Percentiles rank a stretch among this genome's conserved stretches.
Evolutionary conservation across 176 grass and related monocot genomes (phyloP).

Genomic region (Aegilops sharonensis): DNA sequence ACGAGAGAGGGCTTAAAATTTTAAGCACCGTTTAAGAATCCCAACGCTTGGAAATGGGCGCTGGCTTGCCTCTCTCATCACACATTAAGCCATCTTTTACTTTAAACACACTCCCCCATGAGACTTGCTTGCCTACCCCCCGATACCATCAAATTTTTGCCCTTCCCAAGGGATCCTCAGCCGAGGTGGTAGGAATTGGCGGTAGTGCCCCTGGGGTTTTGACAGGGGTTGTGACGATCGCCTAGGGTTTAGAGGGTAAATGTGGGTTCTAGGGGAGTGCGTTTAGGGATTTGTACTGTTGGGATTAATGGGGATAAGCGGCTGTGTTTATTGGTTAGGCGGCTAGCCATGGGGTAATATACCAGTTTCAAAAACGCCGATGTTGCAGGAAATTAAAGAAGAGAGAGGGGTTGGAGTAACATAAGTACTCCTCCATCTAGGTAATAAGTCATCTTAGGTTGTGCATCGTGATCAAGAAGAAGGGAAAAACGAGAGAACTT

Average conservation of each 20-base stretch:
- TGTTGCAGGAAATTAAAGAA: no score
- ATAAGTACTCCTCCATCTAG: no score
- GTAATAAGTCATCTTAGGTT: no score
- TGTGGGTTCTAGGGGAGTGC: background rate
- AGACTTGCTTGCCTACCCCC: conserved; percentile 50
- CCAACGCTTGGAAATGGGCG: conserved; percentile 66
- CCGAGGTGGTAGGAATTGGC: conserved; percentile 15
- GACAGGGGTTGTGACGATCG: background rate
- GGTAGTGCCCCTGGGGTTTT: background rate
- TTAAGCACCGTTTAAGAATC: conserved; percentile 74
- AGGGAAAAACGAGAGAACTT: no score
- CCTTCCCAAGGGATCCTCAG: conserved; percentile 52
- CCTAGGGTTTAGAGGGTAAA: conserved; percentile 9
- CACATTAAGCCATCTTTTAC: conserved; percentile 69
- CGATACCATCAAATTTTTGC: conserved; percentile 65
- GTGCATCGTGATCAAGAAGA: no score
- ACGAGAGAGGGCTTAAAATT: conserved; percentile 11
- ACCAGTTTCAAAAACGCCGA: no score
- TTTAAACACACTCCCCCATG: conserved; percentile 78
- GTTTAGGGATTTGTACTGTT: conserved; percentile 49
- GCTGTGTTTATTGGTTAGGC: conserved; percentile 9
- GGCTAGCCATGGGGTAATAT: no score
- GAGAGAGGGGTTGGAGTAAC: no score
- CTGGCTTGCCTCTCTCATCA: conserved; percentile 32
- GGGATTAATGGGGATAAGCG: conserved; percentile 44